These are phyloP conservation scores for Chenopodium suecicum DNA, from an alignment of 148 eudicot genomes.

Conservation along the genomic window DNA sequence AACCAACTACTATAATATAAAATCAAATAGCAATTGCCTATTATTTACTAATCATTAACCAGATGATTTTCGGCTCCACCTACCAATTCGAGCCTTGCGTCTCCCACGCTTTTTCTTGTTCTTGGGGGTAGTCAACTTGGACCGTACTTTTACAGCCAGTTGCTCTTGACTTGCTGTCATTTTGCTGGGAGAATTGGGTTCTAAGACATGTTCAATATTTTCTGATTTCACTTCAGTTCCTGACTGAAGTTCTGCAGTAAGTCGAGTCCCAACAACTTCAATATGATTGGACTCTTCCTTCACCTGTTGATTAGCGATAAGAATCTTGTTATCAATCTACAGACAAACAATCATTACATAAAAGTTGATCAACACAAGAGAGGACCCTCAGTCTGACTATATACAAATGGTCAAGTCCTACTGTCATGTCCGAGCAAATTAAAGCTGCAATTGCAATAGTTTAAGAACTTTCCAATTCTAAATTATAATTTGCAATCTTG, in stretches of 20 bases:
- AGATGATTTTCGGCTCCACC: constrained; percentile 44
- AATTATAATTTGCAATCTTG: neutral
- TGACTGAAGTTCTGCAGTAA: constrained; percentile 25
- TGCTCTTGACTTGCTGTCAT: constrained; percentile 29
- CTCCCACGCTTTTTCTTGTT: constrained; percentile 56
- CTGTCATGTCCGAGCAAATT: neutral
- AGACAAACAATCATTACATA: neutral
- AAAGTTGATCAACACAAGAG: neutral
- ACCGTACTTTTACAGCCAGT: constrained; percentile 38
- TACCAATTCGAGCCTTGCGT: constrained; percentile 47
- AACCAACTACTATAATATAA: neutral
- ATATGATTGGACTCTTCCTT: constrained; percentile 34
- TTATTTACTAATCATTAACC: constrained; percentile 22
- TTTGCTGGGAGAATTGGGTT: constrained; percentile 24
- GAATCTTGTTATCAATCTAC: constrained; percentile 45
- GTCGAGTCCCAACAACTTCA: constrained; percentile 22
- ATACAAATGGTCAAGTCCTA: neutral
- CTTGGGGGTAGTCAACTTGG: constrained; percentile 35
- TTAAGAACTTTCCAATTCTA: neutral
- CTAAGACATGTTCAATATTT: constrained; percentile 18
- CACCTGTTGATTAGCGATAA: constrained; percentile 36
- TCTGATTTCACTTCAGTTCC: constrained; percentile 24
- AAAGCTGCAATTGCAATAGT: neutral
- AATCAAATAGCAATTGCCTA: neutral
- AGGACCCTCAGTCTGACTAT: neutral